These are phyloP conservation scores for Escovopsis sp. DNA, from an alignment of 2,329 filamentous ascomycete genomes.

Conservation along the genomic window DNA sequence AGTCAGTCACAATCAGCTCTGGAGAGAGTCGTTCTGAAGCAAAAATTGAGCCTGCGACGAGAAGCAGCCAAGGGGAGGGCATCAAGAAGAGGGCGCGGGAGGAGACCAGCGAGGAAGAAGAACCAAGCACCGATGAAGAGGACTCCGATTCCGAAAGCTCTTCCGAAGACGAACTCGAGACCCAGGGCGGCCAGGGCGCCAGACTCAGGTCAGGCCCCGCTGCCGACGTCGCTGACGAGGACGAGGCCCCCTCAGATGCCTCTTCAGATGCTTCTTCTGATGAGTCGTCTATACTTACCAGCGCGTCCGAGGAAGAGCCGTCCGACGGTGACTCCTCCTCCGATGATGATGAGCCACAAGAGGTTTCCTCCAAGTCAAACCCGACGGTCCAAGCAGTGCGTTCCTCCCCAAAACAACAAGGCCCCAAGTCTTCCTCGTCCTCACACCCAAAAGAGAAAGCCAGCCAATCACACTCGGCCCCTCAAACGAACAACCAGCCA, in stretches of 20 bases:
- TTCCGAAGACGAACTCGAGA: conserved; percentile 6
- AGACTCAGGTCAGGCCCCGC: background rate
- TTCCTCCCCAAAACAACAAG: background rate
- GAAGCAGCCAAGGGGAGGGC: background rate
- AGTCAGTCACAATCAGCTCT: too few relatives aligned
- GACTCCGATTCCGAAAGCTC: conserved; percentile 1
- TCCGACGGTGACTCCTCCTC: background rate
- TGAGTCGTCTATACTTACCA: conserved; percentile 1
- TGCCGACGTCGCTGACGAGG: background rate
- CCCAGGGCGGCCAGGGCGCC: background rate
- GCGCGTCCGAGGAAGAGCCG: conserved; percentile 9
- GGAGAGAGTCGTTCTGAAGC: too few relatives aligned
- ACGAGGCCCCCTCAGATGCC: background rate
- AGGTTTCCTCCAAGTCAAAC: conserved; percentile 19
- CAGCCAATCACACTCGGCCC: conserved; percentile 1
- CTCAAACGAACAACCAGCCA: background rate
- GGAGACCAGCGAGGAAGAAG: too few relatives aligned
- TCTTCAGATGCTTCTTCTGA: conserved; percentile 6
- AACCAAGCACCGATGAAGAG: too few relatives aligned
- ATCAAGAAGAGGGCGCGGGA: background rate
- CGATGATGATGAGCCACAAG: conserved; percentile 19
- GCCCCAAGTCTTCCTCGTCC: background rate
- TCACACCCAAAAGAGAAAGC: background rate
- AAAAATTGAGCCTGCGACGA: too few relatives aligned
- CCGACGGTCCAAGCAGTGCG: background rate